Evolutionary conservation across 2,329 filamentous ascomycete species (phyloP).

Genomic region (Fusarium algeriense): DNA sequence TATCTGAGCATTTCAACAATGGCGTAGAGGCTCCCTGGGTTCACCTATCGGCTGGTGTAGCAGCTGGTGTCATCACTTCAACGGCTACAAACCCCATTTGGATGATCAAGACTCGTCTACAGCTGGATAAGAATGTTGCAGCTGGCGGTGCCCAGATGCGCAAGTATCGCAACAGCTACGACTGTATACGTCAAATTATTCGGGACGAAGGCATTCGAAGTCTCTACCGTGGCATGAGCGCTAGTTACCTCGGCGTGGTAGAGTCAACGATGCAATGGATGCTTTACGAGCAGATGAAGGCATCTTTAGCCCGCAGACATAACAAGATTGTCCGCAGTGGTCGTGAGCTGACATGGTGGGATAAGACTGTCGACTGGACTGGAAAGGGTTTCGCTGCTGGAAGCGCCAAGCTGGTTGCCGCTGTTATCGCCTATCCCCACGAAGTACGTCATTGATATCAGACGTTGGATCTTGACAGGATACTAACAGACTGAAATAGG

Average conservation of each 20-base stretch:
- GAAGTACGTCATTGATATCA: constrained; percentile 69
- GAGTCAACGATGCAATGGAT: constrained; percentile 95
- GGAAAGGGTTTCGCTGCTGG: constrained; percentile 85
- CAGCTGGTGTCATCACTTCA: constrained; percentile 85
- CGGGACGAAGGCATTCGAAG: constrained; percentile 83
- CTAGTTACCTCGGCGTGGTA: constrained; percentile 89
- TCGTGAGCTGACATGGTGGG: constrained; percentile 75
- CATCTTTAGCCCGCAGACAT: constrained; percentile 74
- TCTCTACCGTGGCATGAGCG: constrained; percentile 90
- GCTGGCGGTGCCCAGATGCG: constrained; percentile 68
- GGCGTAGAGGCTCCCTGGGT: constrained; percentile 79
- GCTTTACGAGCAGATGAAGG: constrained; percentile 93
- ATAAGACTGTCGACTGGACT: constrained; percentile 80
- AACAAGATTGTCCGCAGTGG: constrained; percentile 68
- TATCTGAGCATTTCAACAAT: constrained; percentile 79
- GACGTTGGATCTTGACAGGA: not conserved
- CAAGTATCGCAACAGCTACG: constrained; percentile 87
- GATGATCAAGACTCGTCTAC: constrained; percentile 93
- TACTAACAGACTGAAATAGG: constrained; percentile 57
- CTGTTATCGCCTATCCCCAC: constrained; percentile 89
- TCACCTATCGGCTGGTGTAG: constrained; percentile 80
- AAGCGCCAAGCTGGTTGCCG: constrained; percentile 85
- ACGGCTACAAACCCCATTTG: constrained; percentile 97
- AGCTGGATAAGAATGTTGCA: constrained; percentile 88
- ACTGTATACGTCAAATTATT: constrained; percentile 87